These are phyloP conservation scores for Amphibolis antarctica DNA, from an alignment of 106 monocot species.

Conservation along the genomic window DNA sequence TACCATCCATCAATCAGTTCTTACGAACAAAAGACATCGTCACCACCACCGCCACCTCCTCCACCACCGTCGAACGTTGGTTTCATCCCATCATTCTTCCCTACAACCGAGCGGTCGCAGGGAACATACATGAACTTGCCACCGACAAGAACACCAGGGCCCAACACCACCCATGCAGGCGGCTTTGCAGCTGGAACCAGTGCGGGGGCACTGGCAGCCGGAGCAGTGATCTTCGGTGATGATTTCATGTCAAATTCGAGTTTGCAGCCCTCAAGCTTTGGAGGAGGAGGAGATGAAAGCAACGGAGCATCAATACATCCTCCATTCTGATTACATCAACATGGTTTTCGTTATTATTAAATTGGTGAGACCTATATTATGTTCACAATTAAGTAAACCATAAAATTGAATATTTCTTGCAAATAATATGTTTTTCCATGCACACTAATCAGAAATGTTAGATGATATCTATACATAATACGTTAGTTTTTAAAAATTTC, in stretches of 20 bases:
- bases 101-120: conserved; percentile 6
- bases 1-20: neutral
- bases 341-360: no score
- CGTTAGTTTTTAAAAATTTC: no score
- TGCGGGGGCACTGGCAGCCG: conserved; percentile 61
- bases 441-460: no score
- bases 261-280: conserved; percentile 15
- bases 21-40: neutral
- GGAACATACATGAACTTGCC: conserved; percentile 34
- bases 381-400: no score
- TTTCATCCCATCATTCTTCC: conserved; percentile 44
- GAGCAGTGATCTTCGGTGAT: conserved; percentile 65
- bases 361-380: no score
- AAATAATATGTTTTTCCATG: no score
- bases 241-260: conserved; percentile 47
- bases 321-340: no score
- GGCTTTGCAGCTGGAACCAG: conserved; percentile 42
- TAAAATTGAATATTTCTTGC: no score
- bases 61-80: conserved; percentile 48
- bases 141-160: neutral
- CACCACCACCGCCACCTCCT: conserved; percentile 24
- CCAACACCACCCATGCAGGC: neutral
- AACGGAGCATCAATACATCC: no score
- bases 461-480: no score
- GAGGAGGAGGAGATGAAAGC: no score